A percentile compares a stretch with the other conserved stretches of the same genome.
phyloP scores from a whole-genome alignment of 148 eudicot genomes.

The Chenopodium quinoa region DNA sequence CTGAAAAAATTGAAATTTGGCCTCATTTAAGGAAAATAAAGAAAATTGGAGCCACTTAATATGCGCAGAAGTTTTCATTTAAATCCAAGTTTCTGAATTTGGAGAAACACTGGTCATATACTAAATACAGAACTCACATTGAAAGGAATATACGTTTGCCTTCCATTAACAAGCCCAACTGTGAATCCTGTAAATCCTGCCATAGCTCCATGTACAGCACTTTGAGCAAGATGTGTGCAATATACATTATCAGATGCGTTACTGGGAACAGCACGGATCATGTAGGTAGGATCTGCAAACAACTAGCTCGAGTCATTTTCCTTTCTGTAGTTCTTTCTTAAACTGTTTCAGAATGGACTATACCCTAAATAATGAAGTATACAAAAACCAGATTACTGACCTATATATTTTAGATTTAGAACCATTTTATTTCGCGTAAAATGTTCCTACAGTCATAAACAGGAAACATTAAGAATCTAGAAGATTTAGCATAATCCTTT shows the following conservation, averaged over 20 bases:
- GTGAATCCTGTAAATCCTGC: slow-evolving; percentile 96
- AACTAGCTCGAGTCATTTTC: slow-evolving; percentile 24
- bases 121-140: slow-evolving; percentile 51
- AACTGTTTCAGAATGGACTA: background rate
- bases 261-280: slow-evolving; percentile 98
- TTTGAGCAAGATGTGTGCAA: slow-evolving; percentile 98
- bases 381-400: slow-evolving; percentile 36
- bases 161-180: slow-evolving; percentile 84
- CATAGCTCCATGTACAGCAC: slow-evolving; percentile 97
- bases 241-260: slow-evolving; percentile 94
- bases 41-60: background rate
- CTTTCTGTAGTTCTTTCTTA: background rate
- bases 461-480: background rate
- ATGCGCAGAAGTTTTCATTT: background rate
- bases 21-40: background rate
- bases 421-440: slow-evolving; percentile 49
- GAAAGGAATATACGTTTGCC: slow-evolving; percentile 90
- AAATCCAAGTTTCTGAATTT: background rate
- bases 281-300: slow-evolving; percentile 90
- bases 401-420: slow-evolving; percentile 85
- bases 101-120: background rate
- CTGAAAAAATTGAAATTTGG: too few relatives aligned
- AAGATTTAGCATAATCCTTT: background rate
- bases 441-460: slow-evolving; percentile 58
- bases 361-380: background rate